Base-by-base conservation (phyloP, 1,139 yeast species). In the Zygotorulaspora mrakii region DNA sequence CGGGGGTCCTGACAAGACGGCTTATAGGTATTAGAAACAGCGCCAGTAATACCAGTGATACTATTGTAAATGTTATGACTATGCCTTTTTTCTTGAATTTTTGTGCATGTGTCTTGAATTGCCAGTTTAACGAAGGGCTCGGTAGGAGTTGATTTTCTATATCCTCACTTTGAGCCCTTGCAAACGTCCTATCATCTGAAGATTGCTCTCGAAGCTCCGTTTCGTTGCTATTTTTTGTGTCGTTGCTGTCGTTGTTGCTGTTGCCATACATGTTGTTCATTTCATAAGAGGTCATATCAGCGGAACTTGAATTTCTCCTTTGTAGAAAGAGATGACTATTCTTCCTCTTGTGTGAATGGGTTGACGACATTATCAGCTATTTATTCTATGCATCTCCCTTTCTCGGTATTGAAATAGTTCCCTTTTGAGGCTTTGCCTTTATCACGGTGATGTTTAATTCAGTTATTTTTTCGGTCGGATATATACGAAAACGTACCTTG, bases 281-380 rank as follows among this genome's bases (percentile, higher is more conserved):
- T 16, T 42, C 46, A 29, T 28, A 29, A 16, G 38, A 16, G 5
- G 37, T 31, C 47, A 43, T 43, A 28, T 40, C 42, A 5, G 39
- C 38, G 21, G 46, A 35, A 28, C 44, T 40, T 10, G 46, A 45
- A 27, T 45, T 42, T 35, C 38, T 45, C 26, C 42, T 36, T 29
- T 45, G 48, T 26, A 40, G 31, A 34, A 39, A 42, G 7, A 45
- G 35, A 33, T 45, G 48, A 23, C 48, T 45, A 24, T 41, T 43
- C 29, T 46, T 46, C 30, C 49, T 39, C 38, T 42, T 36, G 29
- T 46, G 49, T 17, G 49, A 43, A 12, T 36, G 36, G 4, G 43
- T 35, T 5, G 42, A 35, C 12, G 47, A 40, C 47, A 43, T 40
- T 17, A 23, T n/a, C n/a, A n/a, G n/a, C n/a, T n/a, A n/a, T n/a